Conservation (phyloP, 352 stramenopile genomes). For the Pythium graminicola region DNA sequence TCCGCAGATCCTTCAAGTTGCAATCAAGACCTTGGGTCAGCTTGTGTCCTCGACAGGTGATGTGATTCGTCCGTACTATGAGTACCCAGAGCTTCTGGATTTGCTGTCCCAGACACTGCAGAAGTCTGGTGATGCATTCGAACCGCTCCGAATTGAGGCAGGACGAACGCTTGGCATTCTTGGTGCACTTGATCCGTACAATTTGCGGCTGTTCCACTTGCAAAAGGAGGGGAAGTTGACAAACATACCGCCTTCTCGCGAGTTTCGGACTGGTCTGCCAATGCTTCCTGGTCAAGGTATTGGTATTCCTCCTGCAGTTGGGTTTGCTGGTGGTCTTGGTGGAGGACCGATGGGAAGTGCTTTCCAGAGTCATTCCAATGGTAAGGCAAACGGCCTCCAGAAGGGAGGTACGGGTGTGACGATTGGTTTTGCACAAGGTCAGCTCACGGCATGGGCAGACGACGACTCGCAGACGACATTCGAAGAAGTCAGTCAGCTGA, state of each 20-base stretch:
- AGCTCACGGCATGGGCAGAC: slow-evolving; percentile 22
- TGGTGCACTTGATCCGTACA: slow-evolving; percentile 80
- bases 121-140: slow-evolving; percentile 74
- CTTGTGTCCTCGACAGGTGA: slow-evolving; percentile 79
- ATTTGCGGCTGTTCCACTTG: slow-evolving; percentile 75
- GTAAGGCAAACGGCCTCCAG: neutral
- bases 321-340: slow-evolving; percentile 15
- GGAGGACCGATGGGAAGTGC: slow-evolving; percentile 7
- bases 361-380: neutral
- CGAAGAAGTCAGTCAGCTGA: slow-evolving; percentile 39
- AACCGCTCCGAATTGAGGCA: slow-evolving; percentile 70
- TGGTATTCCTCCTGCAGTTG: slow-evolving; percentile 10
- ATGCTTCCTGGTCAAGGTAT: slow-evolving; percentile 16
- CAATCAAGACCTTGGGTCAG: slow-evolving; percentile 80
- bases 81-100: slow-evolving; percentile 80
- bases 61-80: slow-evolving; percentile 77
- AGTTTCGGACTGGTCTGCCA: slow-evolving; percentile 47
- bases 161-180: slow-evolving; percentile 74
- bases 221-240: slow-evolving; percentile 72
- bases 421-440: slow-evolving; percentile 19
- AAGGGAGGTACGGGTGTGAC: slow-evolving; percentile 14
- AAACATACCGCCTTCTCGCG: slow-evolving; percentile 54
- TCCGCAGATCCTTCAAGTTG: slow-evolving; percentile 76
- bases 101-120: slow-evolving; percentile 69
- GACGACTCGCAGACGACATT: slow-evolving; percentile 37